Evolutionary conservation across 2,329 filamentous ascomycete genomes (phyloP), one percentile per base, ranked within the genome.

Genomic region (Diaporthe helianthi): DNA sequence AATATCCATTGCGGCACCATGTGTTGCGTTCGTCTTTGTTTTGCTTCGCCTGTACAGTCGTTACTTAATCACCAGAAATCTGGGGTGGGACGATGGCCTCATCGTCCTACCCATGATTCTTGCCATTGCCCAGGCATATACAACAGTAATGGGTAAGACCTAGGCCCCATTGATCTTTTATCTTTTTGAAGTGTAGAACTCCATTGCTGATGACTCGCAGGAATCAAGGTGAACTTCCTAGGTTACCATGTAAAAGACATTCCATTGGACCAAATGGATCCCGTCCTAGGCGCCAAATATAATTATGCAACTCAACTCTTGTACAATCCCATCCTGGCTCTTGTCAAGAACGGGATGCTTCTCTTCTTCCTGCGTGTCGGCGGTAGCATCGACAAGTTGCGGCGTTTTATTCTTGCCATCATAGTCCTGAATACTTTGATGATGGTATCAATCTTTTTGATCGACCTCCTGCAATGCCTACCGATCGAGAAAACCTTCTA

Each of bases 251-350:
- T 12, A 5, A 69, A 66, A 12, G 73, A 73, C 19, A 69, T 75
- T 17, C 74, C 73, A 0, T 10, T 49, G 26, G 70, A 71, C 52
- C 63, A 71, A 26, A n/a, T 22, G 17, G 69, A 72, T 60, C 68
- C 71, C 10, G 73, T 72, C 38, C 52, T 70, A 0, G 72, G 73
- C 0, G 65, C 65, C 12, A 67, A 67, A 53, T 75, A 72, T 77
- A 79, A 78, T 72, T 83, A 79, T 51, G 72, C 79, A 22, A 78
- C 79, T 44, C 79, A 83, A 52, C 73, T 83, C 10, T 74, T 82
- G 2, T 84, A 84, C 75, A 84, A 83, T 64, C 82, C 83, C 0
- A 80, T 84, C 53, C 73, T 84, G 2, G 80, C 81, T 4, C 76
- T 84, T 12, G 79, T 83, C 68, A 84, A 84, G 73, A 78, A 79